Percentiles rank a stretch among this genome's conserved stretches.
Conservation (phyloP, 1,284 basidiomycete species). For the Rhodotorula sp. region DNA sequence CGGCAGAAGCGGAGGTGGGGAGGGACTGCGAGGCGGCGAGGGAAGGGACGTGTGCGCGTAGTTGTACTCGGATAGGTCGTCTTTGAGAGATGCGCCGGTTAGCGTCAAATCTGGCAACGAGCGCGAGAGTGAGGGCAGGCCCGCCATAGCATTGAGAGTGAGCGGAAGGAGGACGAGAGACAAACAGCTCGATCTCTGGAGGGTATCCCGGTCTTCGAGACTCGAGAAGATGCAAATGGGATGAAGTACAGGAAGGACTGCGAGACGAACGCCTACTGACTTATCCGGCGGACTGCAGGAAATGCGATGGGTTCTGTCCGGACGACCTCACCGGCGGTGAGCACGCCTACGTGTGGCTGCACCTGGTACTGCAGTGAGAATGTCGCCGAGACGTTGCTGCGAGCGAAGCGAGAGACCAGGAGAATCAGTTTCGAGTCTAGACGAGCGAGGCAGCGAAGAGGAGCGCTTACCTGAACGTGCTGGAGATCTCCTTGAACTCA, state of each 20-base stretch:
- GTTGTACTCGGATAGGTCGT: neutral
- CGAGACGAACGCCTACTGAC: neutral
- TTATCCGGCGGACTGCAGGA: constrained; percentile 13
- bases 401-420: neutral
- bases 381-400: constrained; percentile 63
- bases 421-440: neutral
- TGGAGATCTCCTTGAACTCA: constrained; percentile 70
- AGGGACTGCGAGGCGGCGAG: neutral
- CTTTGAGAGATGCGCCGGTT: neutral
- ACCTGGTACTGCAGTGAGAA: constrained; percentile 82
- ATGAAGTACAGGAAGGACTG: neutral
- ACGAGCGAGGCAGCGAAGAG: neutral
- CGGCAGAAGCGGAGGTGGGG: too few relatives aligned
- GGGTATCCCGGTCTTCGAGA: neutral
- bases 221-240: neutral
- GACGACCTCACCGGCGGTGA: constrained; percentile 72
- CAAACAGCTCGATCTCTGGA: neutral
- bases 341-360: constrained; percentile 80
- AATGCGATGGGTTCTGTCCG: constrained; percentile 51
- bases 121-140: neutral
- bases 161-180: neutral
- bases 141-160: neutral
- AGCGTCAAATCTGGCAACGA: constrained; percentile 9
- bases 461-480: constrained; percentile 68
- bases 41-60: neutral